Evolutionary conservation across 2,329 filamentous ascomycete species (phyloP), one percentile per base, ranked within the genome.

Genomic region (Aaosphaeria arxii): DNA sequence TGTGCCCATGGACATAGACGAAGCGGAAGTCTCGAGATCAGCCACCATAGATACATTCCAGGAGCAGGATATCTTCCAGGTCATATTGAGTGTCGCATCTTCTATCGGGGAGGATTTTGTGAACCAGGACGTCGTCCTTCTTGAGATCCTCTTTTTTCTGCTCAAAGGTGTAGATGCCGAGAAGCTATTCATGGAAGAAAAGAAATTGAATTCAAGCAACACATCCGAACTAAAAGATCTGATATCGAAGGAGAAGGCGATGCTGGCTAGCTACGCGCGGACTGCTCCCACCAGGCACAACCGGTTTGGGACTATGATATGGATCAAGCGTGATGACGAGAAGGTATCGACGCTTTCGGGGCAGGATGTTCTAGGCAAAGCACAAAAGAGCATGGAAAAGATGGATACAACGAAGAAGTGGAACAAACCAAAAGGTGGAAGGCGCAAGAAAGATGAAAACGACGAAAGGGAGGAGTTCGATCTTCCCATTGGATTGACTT

Each of bases 241-340:
- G 62, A 83, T 96, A 69, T 83, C 82, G 46, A 90, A 94, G 62
- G 94, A 99, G 71, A 85, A 85, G 2, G 82, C 85, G n/a, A 88
- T 95, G 84, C 78, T 89, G 46, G 84, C 86, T 58, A 81, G 86
- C 43, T 87, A 91, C 59, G 86, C 87, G 46, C 86, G 85, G 57
- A 85, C 85, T 63, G 88, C 88, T 3, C 89, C 91, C 0, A 91
- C 90, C 3, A 79, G 94, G 42, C 94, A 99, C 70, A 95, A 91
- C 58, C 83, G 94, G 32, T 99, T 97, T 62, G 94, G 94, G 3
- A 95, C 91, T 7, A 97, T 97, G 89, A 85, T 96, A 32, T 97
- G 92, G 91, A 84, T 99, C 35, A 90, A 95, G 73, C 80, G 91
- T 47, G 88, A 91, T 43, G 87, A 91, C 57, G 85, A 87, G 44